A percentile compares a stretch with the other conserved stretches of the same genome.
Evolutionary conservation across 306 rosid species (phyloP).

Genomic region (Lupinus albus): DNA sequence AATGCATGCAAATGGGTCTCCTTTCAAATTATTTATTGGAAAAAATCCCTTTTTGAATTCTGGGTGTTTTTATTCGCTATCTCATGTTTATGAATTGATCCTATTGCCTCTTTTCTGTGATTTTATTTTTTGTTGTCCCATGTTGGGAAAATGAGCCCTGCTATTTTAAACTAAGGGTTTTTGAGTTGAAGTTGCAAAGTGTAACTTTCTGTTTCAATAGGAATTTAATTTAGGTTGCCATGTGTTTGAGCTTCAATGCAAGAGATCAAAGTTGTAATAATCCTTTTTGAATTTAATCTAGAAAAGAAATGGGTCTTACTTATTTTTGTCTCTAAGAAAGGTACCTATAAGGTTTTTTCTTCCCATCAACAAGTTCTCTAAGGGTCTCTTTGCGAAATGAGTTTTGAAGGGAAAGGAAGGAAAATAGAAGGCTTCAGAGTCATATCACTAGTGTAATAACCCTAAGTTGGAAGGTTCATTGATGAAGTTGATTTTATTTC

Average conservation of each 20-base stretch:
- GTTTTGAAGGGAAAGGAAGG: too few relatives aligned
- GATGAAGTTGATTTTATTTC: background rate
- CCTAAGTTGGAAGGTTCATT: background rate
- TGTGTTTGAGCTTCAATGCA: constrained; percentile 39
- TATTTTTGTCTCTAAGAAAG: background rate
- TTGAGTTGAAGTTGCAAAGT: background rate
- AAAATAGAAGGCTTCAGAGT: too few relatives aligned
- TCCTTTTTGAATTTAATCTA: constrained; percentile 18
- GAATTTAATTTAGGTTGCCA: background rate
- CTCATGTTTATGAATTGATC: background rate
- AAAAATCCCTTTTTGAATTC: constrained; percentile 23
- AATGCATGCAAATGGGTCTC: constrained; percentile 57
- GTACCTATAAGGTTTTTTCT: constrained; percentile 9
- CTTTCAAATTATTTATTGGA: background rate
- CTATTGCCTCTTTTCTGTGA: background rate
- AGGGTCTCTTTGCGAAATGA: too few relatives aligned
- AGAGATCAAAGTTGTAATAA: constrained; percentile 5
- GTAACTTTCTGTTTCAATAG: constrained; percentile 28
- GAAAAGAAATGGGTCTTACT: background rate
- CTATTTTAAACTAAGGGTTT: background rate
- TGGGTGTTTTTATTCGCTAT: background rate
- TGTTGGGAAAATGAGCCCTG: constrained; percentile 1
- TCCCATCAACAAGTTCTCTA: background rate
- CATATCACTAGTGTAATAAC: too few relatives aligned
- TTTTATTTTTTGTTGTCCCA: background rate